Conservation (phyloP, 2,329 filamentous ascomycete genomes). For the Zelopaecilomyces penicillatus region DNA sequence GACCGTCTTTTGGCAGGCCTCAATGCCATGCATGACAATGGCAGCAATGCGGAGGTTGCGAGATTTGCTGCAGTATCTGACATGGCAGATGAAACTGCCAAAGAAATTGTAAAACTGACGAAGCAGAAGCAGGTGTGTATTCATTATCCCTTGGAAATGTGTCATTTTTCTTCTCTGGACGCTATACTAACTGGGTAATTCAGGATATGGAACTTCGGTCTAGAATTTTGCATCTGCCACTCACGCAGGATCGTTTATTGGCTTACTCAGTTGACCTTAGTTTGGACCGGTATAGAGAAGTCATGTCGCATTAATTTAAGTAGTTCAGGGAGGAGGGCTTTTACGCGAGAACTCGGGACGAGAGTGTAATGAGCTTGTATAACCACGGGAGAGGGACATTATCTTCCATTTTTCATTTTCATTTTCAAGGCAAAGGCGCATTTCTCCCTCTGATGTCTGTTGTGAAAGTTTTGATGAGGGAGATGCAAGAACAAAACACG, state of each 20-base stretch:
- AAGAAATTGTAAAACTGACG: constrained; percentile 48
- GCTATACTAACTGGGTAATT: constrained; percentile 3
- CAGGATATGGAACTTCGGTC: constrained; percentile 29
- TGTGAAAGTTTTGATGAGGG: not conserved
- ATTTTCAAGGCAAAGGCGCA: no score
- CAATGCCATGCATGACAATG: constrained; percentile 42
- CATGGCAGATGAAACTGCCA: constrained; percentile 68
- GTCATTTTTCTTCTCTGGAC: not conserved
- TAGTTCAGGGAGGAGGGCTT: no score
- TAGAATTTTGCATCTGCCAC: constrained; percentile 48
- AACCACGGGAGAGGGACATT: no score
- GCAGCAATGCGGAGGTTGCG: constrained; percentile 42
- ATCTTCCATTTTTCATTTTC: no score
- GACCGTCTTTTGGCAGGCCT: constrained; percentile 50
- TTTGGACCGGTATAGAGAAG: constrained; percentile 57
- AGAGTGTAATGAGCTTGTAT: no score
- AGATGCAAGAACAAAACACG: not conserved
- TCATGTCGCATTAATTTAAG: constrained; percentile 41
- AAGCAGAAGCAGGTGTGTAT: constrained; percentile 49
- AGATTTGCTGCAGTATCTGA: constrained; percentile 64
- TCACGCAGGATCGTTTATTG: constrained; percentile 66
- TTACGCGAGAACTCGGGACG: no score
- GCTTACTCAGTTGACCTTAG: constrained; percentile 63
- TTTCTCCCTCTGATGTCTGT: no score
- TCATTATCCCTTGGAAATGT: no score